These are phyloP conservation scores for Phytophthora rubi DNA, from an alignment of 352 stramenopile species.

Conservation along the genomic window DNA sequence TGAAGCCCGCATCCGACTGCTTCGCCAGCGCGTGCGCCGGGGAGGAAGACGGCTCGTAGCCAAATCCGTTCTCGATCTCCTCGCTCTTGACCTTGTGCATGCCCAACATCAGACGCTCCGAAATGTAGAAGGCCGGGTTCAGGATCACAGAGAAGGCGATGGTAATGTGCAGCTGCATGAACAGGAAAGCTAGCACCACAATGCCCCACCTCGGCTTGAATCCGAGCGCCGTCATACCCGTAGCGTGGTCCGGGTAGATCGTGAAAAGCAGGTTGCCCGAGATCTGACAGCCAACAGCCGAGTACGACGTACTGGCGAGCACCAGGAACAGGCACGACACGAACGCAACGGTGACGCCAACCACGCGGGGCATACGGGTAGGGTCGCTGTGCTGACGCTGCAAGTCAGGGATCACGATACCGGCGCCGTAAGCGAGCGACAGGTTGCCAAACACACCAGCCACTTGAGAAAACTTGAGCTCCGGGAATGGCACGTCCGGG, in stretches of 20 bases:
- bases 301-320: slow-evolving; percentile 55
- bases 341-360: slow-evolving; percentile 58
- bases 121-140: slow-evolving; percentile 54
- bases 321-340: slow-evolving; percentile 61
- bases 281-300: slow-evolving; percentile 69
- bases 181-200: slow-evolving; percentile 57
- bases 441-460: slow-evolving; percentile 68
- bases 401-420: slow-evolving; percentile 68
- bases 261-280: slow-evolving; percentile 72
- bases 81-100: slow-evolving; percentile 50
- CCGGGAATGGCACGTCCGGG: slow-evolving; percentile 46
- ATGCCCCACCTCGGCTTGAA: slow-evolving; percentile 51
- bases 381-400: slow-evolving; percentile 69
- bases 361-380: slow-evolving; percentile 65
- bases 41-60: slow-evolving; percentile 21
- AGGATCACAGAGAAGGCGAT: slow-evolving; percentile 55
- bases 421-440: slow-evolving; percentile 65
- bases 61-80: slow-evolving; percentile 37
- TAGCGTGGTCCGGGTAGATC: slow-evolving; percentile 53
- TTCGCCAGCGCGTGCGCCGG: slow-evolving; percentile 17
- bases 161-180: slow-evolving; percentile 67
- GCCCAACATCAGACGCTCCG: slow-evolving; percentile 51
- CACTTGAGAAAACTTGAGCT: slow-evolving; percentile 60
- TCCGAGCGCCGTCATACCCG: slow-evolving; percentile 41
- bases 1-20: slow-evolving; percentile 27